Evolutionary conservation across 1,284 basidiomycete species (phyloP).

Genomic region (Meripilus lineatus): DNA sequence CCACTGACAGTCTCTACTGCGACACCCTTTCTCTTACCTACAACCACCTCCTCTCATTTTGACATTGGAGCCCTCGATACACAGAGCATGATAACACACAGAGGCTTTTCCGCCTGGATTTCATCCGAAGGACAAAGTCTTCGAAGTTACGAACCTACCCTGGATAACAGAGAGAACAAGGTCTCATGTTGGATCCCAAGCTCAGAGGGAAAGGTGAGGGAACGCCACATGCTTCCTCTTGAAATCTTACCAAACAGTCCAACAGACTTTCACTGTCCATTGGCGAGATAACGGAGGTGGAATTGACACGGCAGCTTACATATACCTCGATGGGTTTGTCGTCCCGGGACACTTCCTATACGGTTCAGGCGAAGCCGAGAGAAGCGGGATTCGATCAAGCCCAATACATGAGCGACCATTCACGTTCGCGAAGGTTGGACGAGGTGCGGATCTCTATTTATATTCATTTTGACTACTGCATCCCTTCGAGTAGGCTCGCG

Average conservation of each 20-base stretch:
- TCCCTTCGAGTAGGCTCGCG: constrained; percentile 2
- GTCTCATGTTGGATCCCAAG: constrained; percentile 65
- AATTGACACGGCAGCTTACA: constrained; percentile 49
- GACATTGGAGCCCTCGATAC: too few species aligned
- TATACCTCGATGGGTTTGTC: constrained; percentile 52
- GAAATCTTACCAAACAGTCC: constrained; percentile 6
- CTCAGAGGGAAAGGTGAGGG: constrained; percentile 44
- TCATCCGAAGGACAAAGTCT: constrained; percentile 41
- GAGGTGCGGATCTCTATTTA: constrained; percentile 18
- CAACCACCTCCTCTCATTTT: too few species aligned
- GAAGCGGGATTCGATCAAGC: constrained; percentile 42
- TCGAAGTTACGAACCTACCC: constrained; percentile 46
- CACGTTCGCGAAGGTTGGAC: constrained; percentile 39
- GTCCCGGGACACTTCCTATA: constrained; percentile 56
- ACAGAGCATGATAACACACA: constrained; percentile 50
- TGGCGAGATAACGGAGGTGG: constrained; percentile 56
- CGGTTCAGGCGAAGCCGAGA: constrained; percentile 44
- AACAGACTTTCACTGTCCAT: constrained; percentile 49
- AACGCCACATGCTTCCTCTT: constrained; percentile 1
- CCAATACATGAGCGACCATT: constrained; percentile 50
- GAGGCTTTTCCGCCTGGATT: constrained; percentile 65
- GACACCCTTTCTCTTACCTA: too few species aligned
- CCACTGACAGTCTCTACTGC: too few species aligned
- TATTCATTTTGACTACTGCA: neutral
- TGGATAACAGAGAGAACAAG: constrained; percentile 37